Conservation (phyloP, 2,329 filamentous ascomycete genomes). For the Catunica adiposa region DNA sequence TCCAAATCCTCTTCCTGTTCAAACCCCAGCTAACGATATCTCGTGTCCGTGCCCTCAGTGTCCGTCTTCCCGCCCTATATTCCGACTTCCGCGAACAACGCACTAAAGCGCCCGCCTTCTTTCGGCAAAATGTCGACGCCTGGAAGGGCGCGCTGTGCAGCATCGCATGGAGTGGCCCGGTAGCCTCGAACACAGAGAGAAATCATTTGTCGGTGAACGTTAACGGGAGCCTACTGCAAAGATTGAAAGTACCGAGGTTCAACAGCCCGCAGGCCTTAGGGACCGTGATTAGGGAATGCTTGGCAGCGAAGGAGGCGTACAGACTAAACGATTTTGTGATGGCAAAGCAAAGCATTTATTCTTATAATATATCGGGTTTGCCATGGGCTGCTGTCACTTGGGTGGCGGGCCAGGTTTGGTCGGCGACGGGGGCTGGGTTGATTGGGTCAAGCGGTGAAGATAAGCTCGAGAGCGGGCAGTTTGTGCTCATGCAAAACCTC, state of each 20-base stretch:
- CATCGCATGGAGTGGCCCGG: constrained; percentile 46
- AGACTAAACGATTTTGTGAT: constrained; percentile 51
- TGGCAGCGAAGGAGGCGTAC: constrained; percentile 52
- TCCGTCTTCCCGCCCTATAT: constrained; percentile 70
- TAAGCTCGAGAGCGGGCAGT: constrained; percentile 41
- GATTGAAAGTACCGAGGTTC: constrained; percentile 59
- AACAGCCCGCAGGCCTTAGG: constrained; percentile 69
- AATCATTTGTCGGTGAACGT: constrained; percentile 37
- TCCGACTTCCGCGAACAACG: constrained; percentile 66
- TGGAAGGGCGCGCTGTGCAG: constrained; percentile 63
- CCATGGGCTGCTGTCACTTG: constrained; percentile 59
- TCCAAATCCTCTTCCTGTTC: not conserved
- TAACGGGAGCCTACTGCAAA: constrained; percentile 48
- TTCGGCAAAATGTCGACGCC: constrained; percentile 59
- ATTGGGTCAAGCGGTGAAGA: constrained; percentile 31
- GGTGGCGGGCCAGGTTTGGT: constrained; percentile 54
- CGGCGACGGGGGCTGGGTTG: constrained; percentile 28
- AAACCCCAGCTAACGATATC: not conserved
- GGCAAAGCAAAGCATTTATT: constrained; percentile 54
- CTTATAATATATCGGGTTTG: constrained; percentile 46
- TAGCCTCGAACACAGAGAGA: constrained; percentile 26
- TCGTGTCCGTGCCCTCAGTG: constrained; percentile 28
- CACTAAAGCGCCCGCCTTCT: constrained; percentile 69
- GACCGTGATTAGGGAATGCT: constrained; percentile 58
- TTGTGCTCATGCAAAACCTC: constrained; percentile 48